phyloP scores from a whole-genome alignment of 768 basidiomycete genomes.

The Mycena albidolilacea region DNA sequence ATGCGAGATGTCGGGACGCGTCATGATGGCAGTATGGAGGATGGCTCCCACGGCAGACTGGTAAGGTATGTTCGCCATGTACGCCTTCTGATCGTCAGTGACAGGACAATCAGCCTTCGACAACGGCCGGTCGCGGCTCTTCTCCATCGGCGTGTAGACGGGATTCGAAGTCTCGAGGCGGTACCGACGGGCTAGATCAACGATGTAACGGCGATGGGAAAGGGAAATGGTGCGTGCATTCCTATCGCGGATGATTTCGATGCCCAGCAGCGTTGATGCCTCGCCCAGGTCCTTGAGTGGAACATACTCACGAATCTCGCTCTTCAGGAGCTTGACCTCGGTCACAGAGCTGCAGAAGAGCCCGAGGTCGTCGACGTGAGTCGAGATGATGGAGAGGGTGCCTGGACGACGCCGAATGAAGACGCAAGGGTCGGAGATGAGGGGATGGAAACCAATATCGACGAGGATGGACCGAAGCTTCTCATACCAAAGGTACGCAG shows the following conservation, averaged over 20 bases:
- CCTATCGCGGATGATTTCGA: neutral
- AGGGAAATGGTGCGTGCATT: slow-evolving; percentile 1
- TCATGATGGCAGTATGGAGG: neutral
- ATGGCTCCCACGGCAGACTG: neutral
- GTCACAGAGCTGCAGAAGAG: neutral
- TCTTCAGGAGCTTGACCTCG: slow-evolving; percentile 1
- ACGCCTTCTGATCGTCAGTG: neutral
- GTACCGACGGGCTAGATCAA: neutral
- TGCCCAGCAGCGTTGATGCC: slow-evolving; percentile 2
- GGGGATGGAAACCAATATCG: neutral
- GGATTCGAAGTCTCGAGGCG: neutral
- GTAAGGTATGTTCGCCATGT: neutral
- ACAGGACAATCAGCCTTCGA: neutral
- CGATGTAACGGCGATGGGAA: neutral
- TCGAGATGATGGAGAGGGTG: neutral
- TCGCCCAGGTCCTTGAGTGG: slow-evolving; percentile 8
- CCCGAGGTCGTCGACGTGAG: neutral
- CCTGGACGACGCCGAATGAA: neutral
- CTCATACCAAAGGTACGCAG: slow-evolving; percentile 2
- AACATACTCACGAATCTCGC: neutral
- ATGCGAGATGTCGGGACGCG: too few species aligned
- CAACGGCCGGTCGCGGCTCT: neutral
- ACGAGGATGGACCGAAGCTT: neutral
- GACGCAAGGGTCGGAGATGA: slow-evolving; percentile 5
- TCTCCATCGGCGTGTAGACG: neutral